phyloP scores from a whole-genome alignment of 2,329 filamentous ascomycete species.

The Aspergillus quadricinctus region DNA sequence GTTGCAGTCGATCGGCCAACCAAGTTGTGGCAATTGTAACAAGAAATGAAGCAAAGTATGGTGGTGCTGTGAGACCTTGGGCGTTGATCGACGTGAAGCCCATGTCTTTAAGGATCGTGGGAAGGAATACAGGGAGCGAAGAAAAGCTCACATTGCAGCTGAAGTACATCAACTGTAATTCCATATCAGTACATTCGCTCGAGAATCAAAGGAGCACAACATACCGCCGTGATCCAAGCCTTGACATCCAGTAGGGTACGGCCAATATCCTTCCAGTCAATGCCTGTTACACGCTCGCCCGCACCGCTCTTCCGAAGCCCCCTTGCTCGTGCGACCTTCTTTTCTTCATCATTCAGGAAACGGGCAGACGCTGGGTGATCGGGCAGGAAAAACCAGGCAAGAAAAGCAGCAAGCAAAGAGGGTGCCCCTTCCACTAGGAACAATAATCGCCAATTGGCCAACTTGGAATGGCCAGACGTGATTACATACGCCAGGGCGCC shows the following conservation, averaged over 20 bases:
- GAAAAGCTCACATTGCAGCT: conserved; percentile 62
- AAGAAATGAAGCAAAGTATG: conserved; percentile 64
- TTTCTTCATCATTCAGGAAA: conserved; percentile 57
- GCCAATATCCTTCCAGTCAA: conserved; percentile 48
- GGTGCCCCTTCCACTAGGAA: conserved; percentile 64
- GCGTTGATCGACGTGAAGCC: conserved; percentile 63
- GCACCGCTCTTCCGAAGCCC: conserved; percentile 52
- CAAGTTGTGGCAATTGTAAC: conserved; percentile 58
- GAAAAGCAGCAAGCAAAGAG: conserved; percentile 50
- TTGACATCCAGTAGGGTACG: conserved; percentile 42
- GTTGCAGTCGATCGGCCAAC: conserved; percentile 61
- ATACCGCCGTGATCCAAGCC: conserved; percentile 46
- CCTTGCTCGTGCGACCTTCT: conserved; percentile 52
- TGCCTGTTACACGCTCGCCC: conserved; percentile 35
- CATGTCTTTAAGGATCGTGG: conserved; percentile 61
- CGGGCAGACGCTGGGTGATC: conserved; percentile 50
- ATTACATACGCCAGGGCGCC: conserved; percentile 64
- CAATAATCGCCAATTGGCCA: conserved; percentile 62
- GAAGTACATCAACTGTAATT: conserved; percentile 51
- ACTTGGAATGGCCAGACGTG: conserved; percentile 52
- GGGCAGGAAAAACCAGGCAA: conserved; percentile 54
- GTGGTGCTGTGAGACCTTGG: conserved; percentile 68
- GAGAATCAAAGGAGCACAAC: conserved; percentile 7
- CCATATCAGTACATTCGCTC: background rate
- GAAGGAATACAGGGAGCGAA: conserved; percentile 61